These are phyloP conservation scores for Exophiala viscosa DNA, from an alignment of 2,329 filamentous ascomycete species.

Conservation along the genomic window DNA sequence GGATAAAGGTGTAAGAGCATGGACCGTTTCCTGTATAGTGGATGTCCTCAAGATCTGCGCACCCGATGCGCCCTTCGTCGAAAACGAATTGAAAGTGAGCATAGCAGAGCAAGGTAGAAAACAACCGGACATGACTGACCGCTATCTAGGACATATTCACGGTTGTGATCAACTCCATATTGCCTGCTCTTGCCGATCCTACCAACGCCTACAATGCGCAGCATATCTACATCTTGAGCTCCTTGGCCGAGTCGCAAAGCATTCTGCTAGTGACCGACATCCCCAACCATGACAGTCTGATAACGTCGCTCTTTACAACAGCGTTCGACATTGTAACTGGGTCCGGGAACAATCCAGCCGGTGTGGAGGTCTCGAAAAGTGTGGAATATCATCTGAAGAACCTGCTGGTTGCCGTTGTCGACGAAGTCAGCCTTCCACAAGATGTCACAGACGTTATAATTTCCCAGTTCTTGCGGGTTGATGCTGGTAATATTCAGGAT, in stretches of 20 bases:
- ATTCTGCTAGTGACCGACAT: conserved; percentile 88
- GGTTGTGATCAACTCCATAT: conserved; percentile 75
- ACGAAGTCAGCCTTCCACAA: conserved; percentile 76
- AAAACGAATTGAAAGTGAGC: conserved; percentile 79
- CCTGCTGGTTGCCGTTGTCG: conserved; percentile 77
- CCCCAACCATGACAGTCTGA: conserved; percentile 72
- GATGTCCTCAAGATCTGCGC: conserved; percentile 91
- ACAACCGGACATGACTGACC: conserved; percentile 7
- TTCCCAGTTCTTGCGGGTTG: conserved; percentile 88
- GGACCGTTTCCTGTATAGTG: conserved; percentile 81
- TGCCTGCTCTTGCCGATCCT: conserved; percentile 81
- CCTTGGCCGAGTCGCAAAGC: conserved; percentile 88
- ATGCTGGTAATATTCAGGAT: conserved; percentile 58
- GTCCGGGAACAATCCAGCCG: conserved; percentile 67
- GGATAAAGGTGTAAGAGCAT: conserved; percentile 88
- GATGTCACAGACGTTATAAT: conserved; percentile 89
- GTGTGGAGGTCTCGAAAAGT: conserved; percentile 84
- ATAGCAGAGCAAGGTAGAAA: neutral
- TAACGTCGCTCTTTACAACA: conserved; percentile 75
- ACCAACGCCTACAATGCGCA: conserved; percentile 88
- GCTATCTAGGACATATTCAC: conserved; percentile 77
- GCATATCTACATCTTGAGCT: conserved; percentile 85
- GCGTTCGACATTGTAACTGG: conserved; percentile 90
- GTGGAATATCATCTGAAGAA: conserved; percentile 90
- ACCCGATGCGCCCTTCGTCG: conserved; percentile 89